Base-by-base conservation (phyloP, 257 asterid genomes). In the Craterostigma plantagineum region DNA sequence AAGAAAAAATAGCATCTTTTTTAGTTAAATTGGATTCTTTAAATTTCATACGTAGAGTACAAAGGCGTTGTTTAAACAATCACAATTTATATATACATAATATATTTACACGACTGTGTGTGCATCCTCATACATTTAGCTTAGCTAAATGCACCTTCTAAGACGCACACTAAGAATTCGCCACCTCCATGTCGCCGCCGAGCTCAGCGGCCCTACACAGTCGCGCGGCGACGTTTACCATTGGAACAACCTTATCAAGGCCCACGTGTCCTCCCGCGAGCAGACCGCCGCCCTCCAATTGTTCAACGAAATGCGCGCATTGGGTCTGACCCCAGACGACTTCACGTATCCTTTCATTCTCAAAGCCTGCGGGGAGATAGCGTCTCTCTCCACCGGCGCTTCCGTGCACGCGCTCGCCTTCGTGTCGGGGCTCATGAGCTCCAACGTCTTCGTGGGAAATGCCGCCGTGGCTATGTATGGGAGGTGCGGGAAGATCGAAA, bases 371-470 rank as follows among this genome's bases (percentile, higher is more conserved):
- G 80, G 81, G 0, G 79, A 73, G 52, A 58, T 68, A 16, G 38
- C 58, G 7, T 55, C 62, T 2, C 43, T 75, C 51, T 10, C 9
- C 1, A 33, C 38, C 7, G 94, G 94, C 1, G 67, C 56, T 35
- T 62, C 81, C 0, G 58, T 67, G 18, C 94, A 86, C 54, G 68
- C 72, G n/a, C 54, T 70, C 8, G 71, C 73, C 0, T 42, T 66
- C 33, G 46, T 38, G 9, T 53, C 79, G 14, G 92, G 94, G 41
- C 48, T 56, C 18, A 40, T 42, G 6, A 43, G 56, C 34, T 69
- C 62, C 40, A 86, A 86, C 42, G 96, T 86, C 47, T 86, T 81
- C 45, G 92, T 86, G n/a, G 65, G 63, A 49, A 86, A 86, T 49
- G 77, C 86, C 0, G 58, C 74, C 2, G 53, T 81, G 12, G 69